Evolutionary conservation across 2,329 filamentous ascomycete genomes (phyloP).

Genomic region (Knoxdaviesia proteae): DNA sequence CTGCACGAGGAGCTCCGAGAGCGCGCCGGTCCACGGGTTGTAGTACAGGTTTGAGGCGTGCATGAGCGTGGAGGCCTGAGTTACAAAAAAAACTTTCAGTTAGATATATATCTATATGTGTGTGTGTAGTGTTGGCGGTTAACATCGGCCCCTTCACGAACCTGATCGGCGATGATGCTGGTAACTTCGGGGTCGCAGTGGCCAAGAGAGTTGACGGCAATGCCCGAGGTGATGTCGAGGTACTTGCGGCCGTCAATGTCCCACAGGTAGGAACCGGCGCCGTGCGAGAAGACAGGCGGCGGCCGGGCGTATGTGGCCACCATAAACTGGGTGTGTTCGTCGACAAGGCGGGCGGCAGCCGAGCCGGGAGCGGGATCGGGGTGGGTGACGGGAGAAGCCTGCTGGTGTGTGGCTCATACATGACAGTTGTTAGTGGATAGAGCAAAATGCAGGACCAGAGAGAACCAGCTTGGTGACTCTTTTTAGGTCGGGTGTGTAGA

Average conservation of each 20-base stretch:
- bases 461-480: too few relatives aligned
- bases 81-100: not conserved
- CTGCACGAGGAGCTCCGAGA: slow-evolving; percentile 69
- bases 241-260: slow-evolving; percentile 79
- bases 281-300: slow-evolving; percentile 72
- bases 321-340: slow-evolving; percentile 70
- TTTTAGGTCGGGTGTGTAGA: too few relatives aligned
- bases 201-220: slow-evolving; percentile 82
- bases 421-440: not conserved
- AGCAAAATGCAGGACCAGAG: too few relatives aligned
- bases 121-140: not conserved
- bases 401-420: slow-evolving; percentile 2
- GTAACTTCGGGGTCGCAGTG: slow-evolving; percentile 70
- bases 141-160: slow-evolving; percentile 11
- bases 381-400: slow-evolving; percentile 28
- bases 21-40: slow-evolving; percentile 81
- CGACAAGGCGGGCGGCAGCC: slow-evolving; percentile 51
- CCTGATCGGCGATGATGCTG: slow-evolving; percentile 59
- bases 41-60: slow-evolving; percentile 95
- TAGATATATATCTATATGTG: not conserved
- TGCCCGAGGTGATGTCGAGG: slow-evolving; percentile 86
- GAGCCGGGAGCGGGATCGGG: slow-evolving; percentile 58
- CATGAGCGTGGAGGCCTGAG: slow-evolving; percentile 49
- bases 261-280: slow-evolving; percentile 72
- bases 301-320: slow-evolving; percentile 87